Conservation (phyloP, 2,329 filamentous ascomycete genomes). For the Teratosphaeria destructans region DNA sequence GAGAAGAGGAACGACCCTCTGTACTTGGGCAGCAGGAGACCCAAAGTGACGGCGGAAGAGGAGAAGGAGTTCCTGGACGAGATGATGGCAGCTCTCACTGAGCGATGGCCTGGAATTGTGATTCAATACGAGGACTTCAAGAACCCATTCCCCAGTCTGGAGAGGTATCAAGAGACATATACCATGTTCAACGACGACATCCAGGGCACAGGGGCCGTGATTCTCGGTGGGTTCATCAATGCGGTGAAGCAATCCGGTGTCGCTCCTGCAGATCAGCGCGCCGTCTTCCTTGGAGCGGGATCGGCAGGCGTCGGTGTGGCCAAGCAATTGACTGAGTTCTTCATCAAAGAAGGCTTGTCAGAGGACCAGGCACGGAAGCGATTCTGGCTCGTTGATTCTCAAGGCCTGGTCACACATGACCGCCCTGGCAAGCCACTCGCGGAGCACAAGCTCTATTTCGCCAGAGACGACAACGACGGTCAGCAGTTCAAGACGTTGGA, state of each 20-base stretch:
- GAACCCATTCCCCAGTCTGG: conserved; percentile 88
- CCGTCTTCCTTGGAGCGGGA: conserved; percentile 92
- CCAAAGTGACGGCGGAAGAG: conserved; percentile 65
- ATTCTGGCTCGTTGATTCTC: conserved; percentile 94
- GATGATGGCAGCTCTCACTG: conserved; percentile 83
- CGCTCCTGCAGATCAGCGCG: conserved; percentile 77
- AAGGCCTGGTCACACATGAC: conserved; percentile 81
- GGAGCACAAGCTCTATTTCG: conserved; percentile 66
- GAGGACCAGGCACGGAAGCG: conserved; percentile 80
- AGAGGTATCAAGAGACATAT: conserved; percentile 78
- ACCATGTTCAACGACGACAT: conserved; percentile 99
- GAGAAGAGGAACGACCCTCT: conserved; percentile 64
- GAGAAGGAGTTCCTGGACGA: conserved; percentile 93
- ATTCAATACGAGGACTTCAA: conserved; percentile 98
- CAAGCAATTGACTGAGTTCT: conserved; percentile 95
- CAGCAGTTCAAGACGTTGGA: conserved; percentile 66
- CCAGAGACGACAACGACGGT: conserved; percentile 54
- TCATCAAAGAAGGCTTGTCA: conserved; percentile 80
- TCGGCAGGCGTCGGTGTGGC: conserved; percentile 95
- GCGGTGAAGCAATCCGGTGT: conserved; percentile 76
- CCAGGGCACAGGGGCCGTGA: conserved; percentile 91
- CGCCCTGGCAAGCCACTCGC: conserved; percentile 78
- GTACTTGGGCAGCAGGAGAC: conserved; percentile 80
- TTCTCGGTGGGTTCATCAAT: conserved; percentile 69
- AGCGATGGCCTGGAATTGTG: conserved; percentile 61